Conservation (phyloP, 164 flowering plant genomes). For the grape (Vitis vinifera) region ASM3070453v1 NC_081809.1:21902001-21902500, state of each 20-base stretch:
- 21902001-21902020: slow-evolving; percentile 90
- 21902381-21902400: slow-evolving; percentile 83
- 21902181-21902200: slow-evolving; percentile 72
- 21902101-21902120: neutral
- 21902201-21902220: slow-evolving; percentile 78
- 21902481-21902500: slow-evolving; percentile 75
- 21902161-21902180: slow-evolving; percentile 69
- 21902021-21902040: slow-evolving; percentile 86
- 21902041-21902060: slow-evolving; percentile 92
- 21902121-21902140: neutral
- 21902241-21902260: slow-evolving; percentile 85
- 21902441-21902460: slow-evolving; percentile 69
- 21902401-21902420: slow-evolving; percentile 63
- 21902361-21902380: slow-evolving; percentile 85
- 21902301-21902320: slow-evolving; percentile 82
- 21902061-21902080: neutral
- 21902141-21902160: slow-evolving; percentile 44
- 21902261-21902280: slow-evolving; percentile 78
- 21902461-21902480: slow-evolving; percentile 82
- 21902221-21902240: slow-evolving; percentile 82
- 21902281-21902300: slow-evolving; percentile 70
- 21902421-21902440: slow-evolving; percentile 67
- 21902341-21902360: slow-evolving; percentile 72
- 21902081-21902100: neutral
- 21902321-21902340: slow-evolving; percentile 89